Conservation (phyloP, 495 filamentous ascomycete genomes). For the Penicillium bovifimosum region DNA sequence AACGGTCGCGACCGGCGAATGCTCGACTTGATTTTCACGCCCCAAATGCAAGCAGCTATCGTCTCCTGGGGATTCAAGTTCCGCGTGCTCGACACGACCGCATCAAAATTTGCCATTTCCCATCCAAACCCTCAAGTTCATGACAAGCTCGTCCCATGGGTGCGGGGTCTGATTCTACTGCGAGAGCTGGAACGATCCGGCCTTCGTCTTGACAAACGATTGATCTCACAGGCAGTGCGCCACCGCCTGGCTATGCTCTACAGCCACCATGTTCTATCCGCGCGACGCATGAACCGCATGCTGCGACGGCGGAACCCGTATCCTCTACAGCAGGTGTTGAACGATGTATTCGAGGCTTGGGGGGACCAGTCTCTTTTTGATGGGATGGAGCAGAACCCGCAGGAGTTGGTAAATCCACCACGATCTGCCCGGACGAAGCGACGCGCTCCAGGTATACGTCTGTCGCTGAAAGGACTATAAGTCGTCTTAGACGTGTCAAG, state of each 20-base stretch:
- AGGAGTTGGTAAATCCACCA: slow-evolving; percentile 25
- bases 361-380: slow-evolving; percentile 28
- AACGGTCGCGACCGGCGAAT: slow-evolving; percentile 16
- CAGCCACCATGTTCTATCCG: slow-evolving; percentile 28
- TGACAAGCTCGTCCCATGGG: slow-evolving; percentile 34
- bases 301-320: slow-evolving; percentile 36
- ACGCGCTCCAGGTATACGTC: slow-evolving; percentile 4
- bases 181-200: slow-evolving; percentile 41
- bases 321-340: slow-evolving; percentile 21
- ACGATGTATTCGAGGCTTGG: slow-evolving; percentile 33
- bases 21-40: slow-evolving; percentile 41
- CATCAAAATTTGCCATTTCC: slow-evolving; percentile 7
- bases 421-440: slow-evolving; percentile 13
- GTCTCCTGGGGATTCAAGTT: slow-evolving; percentile 56
- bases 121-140: slow-evolving; percentile 2
- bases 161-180: slow-evolving; percentile 49
- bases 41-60: slow-evolving; percentile 45
- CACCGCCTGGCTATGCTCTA: slow-evolving; percentile 49
- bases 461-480: slow-evolving; percentile 3
- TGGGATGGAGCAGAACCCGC: slow-evolving; percentile 11
- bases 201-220: slow-evolving; percentile 31
- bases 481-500: neutral
- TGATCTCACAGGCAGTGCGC: slow-evolving; percentile 40
- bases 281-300: slow-evolving; percentile 30
- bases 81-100: slow-evolving; percentile 19